Evolutionary conservation across 2,329 filamentous ascomycete species (phyloP), one percentile per base, ranked within the genome.

Genomic region (Aureobasidium namibiae): DNA sequence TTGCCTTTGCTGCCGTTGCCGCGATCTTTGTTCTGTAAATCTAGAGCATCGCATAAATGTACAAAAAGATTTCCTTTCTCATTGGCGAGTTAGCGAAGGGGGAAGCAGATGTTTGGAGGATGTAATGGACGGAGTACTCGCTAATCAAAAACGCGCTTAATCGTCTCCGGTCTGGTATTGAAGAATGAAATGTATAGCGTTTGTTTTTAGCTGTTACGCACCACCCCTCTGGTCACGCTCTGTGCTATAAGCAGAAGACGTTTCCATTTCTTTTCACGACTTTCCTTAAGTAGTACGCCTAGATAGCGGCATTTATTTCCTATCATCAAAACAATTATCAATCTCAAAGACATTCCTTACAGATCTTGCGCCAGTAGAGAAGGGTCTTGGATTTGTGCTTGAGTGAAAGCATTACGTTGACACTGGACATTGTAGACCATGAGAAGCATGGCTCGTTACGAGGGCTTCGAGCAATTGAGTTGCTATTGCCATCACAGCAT

Each of bases 371-470:
- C n/a, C 2, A 85, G 68, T 3, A 85, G 67, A 6, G 70, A 67
- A 0, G 81, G 81, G 23, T 78, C 74, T 1, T 80, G 74, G 6
- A 83, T 73, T 8, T 84, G 68, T 0, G 81, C 81, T 9, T 80
- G 72, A 1, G 81, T 81, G 39, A 84, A 80, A 0, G 78, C 77
- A 3, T 84, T 73, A 0, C 81, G 75, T 65, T 84, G 82, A 49
- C 79, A 76, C 64, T 84, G 82, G 0, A 81, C 81, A 72, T 2
- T 77, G 72, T 0, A 74, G 69, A 0, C 78, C 79, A 61, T 81
- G 79, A 39, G 71, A 73, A 0, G 80, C 79, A 13, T 78, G 74
- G 18, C 75, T 69, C 0, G 80, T 83, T 36, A 68, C 64, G 56
- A 80, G 77, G 0, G 79, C 79, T 42, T 81, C 76, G 0, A 80